phyloP scores from a whole-genome alignment of 225 moss, liverwort and hornwort genomes.

The Sphagnum contortum region DNA sequence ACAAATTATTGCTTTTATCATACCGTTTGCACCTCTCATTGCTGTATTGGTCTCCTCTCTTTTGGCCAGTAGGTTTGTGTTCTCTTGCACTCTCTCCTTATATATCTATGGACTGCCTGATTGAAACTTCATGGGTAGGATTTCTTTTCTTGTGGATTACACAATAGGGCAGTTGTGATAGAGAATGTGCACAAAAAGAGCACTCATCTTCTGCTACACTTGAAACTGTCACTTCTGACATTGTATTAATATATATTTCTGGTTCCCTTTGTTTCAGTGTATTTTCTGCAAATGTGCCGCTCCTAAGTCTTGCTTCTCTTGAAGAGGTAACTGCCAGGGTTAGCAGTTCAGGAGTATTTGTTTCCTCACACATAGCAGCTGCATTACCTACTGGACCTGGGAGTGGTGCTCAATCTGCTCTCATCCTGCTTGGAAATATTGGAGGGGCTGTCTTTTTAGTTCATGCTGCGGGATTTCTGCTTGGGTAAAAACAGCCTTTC shows the following conservation, averaged over 20 bases:
- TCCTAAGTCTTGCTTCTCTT: slow-evolving; percentile 24
- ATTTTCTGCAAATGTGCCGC: slow-evolving; percentile 52
- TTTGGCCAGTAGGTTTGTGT: slow-evolving; percentile 43
- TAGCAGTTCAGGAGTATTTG: too few species aligned
- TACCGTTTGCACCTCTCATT: slow-evolving; percentile 41
- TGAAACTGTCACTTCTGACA: too few species aligned
- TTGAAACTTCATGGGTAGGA: not conserved
- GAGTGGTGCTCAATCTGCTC: slow-evolving; percentile 17
- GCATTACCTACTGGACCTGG: slow-evolving; percentile 16
- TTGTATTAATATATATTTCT: too few species aligned
- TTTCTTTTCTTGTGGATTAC: not conserved
- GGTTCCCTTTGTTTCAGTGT: slow-evolving; percentile 20
- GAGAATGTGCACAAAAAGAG: too few species aligned
- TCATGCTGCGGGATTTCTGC: slow-evolving; percentile 46
- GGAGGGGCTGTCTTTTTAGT: slow-evolving; percentile 31
- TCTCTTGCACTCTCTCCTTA: not conserved
- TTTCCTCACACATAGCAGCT: slow-evolving; percentile 13
- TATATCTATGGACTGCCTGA: not conserved
- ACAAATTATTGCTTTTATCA: slow-evolving; percentile 24
- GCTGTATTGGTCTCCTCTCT: slow-evolving; percentile 53
- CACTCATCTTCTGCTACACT: too few species aligned
- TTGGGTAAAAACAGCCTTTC: slow-evolving; percentile 19
- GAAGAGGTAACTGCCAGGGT: slow-evolving; percentile 5
- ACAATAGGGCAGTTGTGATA: too few species aligned
- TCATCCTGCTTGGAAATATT: slow-evolving; percentile 28